Base-by-base conservation (phyloP, 805 yeast genomes). In the Lipomyces mesembrius region DNA sequence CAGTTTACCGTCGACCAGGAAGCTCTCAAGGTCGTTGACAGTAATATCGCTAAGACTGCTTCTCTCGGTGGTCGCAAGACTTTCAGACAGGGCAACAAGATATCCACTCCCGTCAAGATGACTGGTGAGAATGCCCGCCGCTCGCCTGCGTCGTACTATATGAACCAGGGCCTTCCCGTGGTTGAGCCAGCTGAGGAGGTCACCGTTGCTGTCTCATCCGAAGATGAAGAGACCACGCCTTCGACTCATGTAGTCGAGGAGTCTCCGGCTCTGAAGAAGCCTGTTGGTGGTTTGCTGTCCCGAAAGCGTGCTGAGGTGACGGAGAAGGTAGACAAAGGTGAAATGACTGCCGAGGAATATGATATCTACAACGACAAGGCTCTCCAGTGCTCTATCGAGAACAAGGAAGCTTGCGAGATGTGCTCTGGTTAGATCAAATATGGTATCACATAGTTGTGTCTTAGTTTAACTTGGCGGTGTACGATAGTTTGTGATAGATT, bases 331-430 rank as follows among this genome's bases (percentile, higher is more conserved):
- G 49, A 43, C 12, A 77, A 52, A 22, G 72, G 69, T 34, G 82
- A 78, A 49, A 82, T 80, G 72, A 78, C 80, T 27, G 94, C 88
- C 57, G 72, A 69, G 74, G 87, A 83, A 53, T 54, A 74, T 66
- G 97, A 94, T 78, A 94, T 94, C 74, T 95, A 83, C 85, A 91
- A 94, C 79, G 89, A 96, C 32, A 89, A 93, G 80, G 98, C 90
- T 43, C 87, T 94, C 80, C 97, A 97, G 46, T 94, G 99, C 83
- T 96, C 98, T 64, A 92, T 95, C 78, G 88, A 90, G 79, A 94
- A 95, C 82, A 98, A 98, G 67, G 98, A 91, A 82, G 87, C 98
- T 60, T 94, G 99, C 82, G 94, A 94, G 77, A 95, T 95, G 98
- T 95, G 99, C 83, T 94, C 98, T 67, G 98, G 98, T 83, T 95